A percentile compares a stretch with the other conserved stretches of the same genome.
These are phyloP conservation scores for Aureoboletus auriporus DNA, from an alignment of 768 basidiomycete species.

Conservation along the genomic window DNA sequence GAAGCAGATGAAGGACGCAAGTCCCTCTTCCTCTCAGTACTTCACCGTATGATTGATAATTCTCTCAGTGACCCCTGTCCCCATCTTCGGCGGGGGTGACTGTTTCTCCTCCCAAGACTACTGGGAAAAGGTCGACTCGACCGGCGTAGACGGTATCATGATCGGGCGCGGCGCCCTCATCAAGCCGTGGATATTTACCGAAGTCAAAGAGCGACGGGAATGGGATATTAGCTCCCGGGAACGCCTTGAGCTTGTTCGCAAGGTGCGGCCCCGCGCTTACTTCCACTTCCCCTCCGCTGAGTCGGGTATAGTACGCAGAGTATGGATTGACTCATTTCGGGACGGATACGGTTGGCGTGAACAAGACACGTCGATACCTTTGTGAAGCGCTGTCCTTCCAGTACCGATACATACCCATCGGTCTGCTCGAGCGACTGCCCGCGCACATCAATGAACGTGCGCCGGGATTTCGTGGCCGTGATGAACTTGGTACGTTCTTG, in stretches of 20 bases:
- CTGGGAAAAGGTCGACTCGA: slow-evolving; percentile 69
- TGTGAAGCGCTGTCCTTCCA: slow-evolving; percentile 96
- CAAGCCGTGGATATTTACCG: slow-evolving; percentile 96
- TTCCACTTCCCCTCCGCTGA: slow-evolving; percentile 1
- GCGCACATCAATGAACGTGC: slow-evolving; percentile 86
- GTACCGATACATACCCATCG: slow-evolving; percentile 93
- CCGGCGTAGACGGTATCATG: slow-evolving; percentile 94
- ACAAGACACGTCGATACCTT: slow-evolving; percentile 87
- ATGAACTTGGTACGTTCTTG: slow-evolving; percentile 69
- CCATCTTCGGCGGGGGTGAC: slow-evolving; percentile 96
- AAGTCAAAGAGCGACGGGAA: slow-evolving; percentile 86
- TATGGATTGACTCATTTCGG: slow-evolving; percentile 86
- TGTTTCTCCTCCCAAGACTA: slow-evolving; percentile 87
- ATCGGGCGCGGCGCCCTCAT: slow-evolving; percentile 91
- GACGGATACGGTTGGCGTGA: slow-evolving; percentile 84
- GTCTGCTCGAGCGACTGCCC: slow-evolving; percentile 80
- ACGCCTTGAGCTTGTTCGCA: slow-evolving; percentile 71
- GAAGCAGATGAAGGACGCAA: slow-evolving; percentile 70
- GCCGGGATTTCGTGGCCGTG: slow-evolving; percentile 80
- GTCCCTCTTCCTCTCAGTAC: slow-evolving; percentile 22
- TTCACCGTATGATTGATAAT: neutral
- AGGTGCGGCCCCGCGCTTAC: slow-evolving; percentile 40
- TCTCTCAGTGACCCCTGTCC: slow-evolving; percentile 67
- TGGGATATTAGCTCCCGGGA: slow-evolving; percentile 92
- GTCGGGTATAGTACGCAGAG: slow-evolving; percentile 66